Evolutionary conservation across 2,329 filamentous ascomycete genomes (phyloP), one percentile per base, ranked within the genome.

Genomic region (Xylaria sp.): DNA sequence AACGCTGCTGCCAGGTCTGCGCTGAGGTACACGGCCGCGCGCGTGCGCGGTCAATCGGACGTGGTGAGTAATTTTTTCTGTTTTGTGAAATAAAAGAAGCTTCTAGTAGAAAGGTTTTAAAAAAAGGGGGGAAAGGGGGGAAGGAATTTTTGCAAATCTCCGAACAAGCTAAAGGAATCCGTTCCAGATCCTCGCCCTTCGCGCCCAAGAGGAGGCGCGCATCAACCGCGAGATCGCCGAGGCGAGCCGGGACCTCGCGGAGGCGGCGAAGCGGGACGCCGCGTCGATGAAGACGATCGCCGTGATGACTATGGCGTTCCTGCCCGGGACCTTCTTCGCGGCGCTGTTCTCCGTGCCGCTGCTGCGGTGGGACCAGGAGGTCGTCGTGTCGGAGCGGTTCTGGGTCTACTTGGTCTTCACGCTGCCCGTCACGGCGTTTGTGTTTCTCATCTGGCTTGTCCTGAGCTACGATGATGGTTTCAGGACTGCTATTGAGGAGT

Each of bases 331-430:
- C 7, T 74, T 76, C 39, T 72, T 75, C 60, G 72, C 73, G 33
- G 64, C 71, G n/a, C 61, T 76, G 6, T 72, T 75, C 51, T 68
- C 72, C 2, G 59, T 75, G 25, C 72, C 73, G 2, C 69, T 71
- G 2, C 61, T 75, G 27, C 38, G 69, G 11, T 73, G 67, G 70
- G 54, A 69, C 29, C 13, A 33, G 1, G 51, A 60, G 5, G 44
- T 36, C 6, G 49, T 73, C 6, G 42, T 73, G 17, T 54, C 53
- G 22, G 53, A 61, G 4, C 67, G 62, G 1, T 71, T 73, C 55
- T 72, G 71, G 69, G 80, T 84, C 11, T 85, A 84, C 71, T 86
- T 82, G 83, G 85, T 81, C 0, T 81, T 86, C 47, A 84, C 83
- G 0, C 75, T 86, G 25, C 82, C 82, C 0, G 80, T 79, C 2